Evolutionary conservation across 768 basidiomycete genomes (phyloP).

Genomic region (Auricularia heimuer): DNA sequence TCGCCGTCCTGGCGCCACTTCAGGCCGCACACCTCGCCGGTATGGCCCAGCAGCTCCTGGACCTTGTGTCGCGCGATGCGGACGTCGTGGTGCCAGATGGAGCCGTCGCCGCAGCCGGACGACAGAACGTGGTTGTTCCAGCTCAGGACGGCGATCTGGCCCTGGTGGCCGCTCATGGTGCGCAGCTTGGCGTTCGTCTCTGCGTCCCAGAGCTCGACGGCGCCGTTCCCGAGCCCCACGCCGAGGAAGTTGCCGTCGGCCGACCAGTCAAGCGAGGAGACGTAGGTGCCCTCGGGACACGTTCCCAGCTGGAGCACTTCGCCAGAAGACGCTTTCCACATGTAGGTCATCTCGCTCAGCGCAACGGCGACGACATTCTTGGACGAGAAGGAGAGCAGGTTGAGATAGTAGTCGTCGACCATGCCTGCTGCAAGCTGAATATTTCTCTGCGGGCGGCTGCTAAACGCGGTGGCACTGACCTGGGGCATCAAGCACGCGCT

Average conservation of each 20-base stretch:
- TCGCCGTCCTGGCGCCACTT: constrained; percentile 85
- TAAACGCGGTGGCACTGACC: constrained; percentile 46
- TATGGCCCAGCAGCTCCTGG: constrained; percentile 81
- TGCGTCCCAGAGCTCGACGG: constrained; percentile 93
- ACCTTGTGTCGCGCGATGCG: constrained; percentile 80
- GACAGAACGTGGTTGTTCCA: constrained; percentile 85
- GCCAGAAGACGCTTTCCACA: constrained; percentile 91
- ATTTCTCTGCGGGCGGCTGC: background rate
- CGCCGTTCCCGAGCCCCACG: constrained; percentile 69
- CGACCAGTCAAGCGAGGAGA: constrained; percentile 70
- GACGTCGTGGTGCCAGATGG: constrained; percentile 96
- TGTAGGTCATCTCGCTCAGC: constrained; percentile 75
- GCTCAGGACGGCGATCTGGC: constrained; percentile 71
- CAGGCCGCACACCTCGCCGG: constrained; percentile 87
- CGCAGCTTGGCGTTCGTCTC: constrained; percentile 69
- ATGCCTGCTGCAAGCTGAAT: constrained; percentile 10
- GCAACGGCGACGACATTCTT: constrained; percentile 86
- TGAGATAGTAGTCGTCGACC: constrained; percentile 91
- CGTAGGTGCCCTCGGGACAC: constrained; percentile 64
- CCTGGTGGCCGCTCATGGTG: constrained; percentile 84
- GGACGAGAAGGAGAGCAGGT: constrained; percentile 81
- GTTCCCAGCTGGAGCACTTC: constrained; percentile 69
- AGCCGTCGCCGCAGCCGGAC: constrained; percentile 87
- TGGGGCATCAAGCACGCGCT: constrained; percentile 92
- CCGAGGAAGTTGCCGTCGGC: constrained; percentile 66